Percentiles rank a stretch among this genome's conserved stretches.
These are phyloP conservation scores for Cercophora scortea DNA, from an alignment of 495 filamentous ascomycete genomes.

Conservation along the genomic window DNA sequence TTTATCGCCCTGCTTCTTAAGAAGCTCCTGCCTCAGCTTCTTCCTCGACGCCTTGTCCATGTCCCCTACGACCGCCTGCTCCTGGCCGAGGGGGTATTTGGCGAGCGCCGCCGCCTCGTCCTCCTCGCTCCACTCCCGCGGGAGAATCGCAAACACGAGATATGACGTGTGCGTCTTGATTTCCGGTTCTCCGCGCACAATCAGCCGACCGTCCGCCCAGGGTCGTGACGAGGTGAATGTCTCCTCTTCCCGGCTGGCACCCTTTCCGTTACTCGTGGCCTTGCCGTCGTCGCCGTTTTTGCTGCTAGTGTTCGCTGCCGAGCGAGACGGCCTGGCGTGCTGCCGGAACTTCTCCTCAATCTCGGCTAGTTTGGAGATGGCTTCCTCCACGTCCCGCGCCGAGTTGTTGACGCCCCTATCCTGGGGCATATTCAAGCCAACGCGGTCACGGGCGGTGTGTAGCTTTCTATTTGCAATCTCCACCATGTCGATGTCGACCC, in stretches of 20 bases:
- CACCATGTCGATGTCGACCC: slow-evolving; percentile 89
- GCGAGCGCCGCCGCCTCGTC: slow-evolving; percentile 64
- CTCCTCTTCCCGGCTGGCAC: not conserved
- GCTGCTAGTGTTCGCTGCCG: not conserved
- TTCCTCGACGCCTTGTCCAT: slow-evolving; percentile 45
- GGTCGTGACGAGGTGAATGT: slow-evolving; percentile 13
- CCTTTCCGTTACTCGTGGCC: slow-evolving; percentile 3
- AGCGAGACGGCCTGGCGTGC: slow-evolving; percentile 36
- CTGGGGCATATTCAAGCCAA: slow-evolving; percentile 44
- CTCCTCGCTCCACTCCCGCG: slow-evolving; percentile 72
- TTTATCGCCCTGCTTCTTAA: slow-evolving; percentile 20
- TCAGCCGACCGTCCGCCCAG: slow-evolving; percentile 59
- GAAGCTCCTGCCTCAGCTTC: slow-evolving; percentile 36
- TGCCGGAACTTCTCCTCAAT: slow-evolving; percentile 59
- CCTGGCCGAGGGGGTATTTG: slow-evolving; percentile 49
- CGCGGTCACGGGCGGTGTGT: slow-evolving; percentile 74
- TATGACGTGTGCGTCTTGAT: slow-evolving; percentile 94
- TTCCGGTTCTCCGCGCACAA: slow-evolving; percentile 76
- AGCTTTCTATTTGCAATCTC: slow-evolving; percentile 70
- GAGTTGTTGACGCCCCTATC: slow-evolving; percentile 41
- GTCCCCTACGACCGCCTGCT: slow-evolving; percentile 38
- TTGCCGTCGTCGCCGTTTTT: slow-evolving; percentile 16
- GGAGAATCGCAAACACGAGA: slow-evolving; percentile 86
- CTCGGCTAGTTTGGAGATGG: slow-evolving; percentile 58
- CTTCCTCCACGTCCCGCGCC: slow-evolving; percentile 67